phyloP scores from a whole-genome alignment of 805 yeast species.

The Cyberlindnera subsufficiens region DNA sequence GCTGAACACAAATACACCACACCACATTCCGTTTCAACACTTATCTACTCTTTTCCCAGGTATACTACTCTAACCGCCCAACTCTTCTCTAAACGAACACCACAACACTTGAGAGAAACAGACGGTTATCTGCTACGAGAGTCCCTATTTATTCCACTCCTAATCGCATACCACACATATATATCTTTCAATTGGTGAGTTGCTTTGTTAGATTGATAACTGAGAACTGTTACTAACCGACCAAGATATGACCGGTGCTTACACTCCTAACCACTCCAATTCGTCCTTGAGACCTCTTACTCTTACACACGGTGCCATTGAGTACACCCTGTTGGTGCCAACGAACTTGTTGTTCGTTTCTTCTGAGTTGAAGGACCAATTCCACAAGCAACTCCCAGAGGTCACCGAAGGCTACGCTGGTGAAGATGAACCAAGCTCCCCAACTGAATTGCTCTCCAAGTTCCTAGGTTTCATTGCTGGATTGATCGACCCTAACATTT shows the following conservation, averaged over 20 bases:
- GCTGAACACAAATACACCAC: slow-evolving; percentile 3
- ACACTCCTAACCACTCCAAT: slow-evolving; percentile 24
- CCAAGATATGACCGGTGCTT: slow-evolving; percentile 21
- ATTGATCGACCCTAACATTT: slow-evolving; percentile 36
- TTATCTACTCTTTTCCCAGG: neutral
- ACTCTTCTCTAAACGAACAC: no score
- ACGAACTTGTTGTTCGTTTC: slow-evolving; percentile 71
- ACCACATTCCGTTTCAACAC: neutral
- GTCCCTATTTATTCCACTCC: no score
- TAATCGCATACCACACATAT: no score
- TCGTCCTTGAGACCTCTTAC: slow-evolving; percentile 71
- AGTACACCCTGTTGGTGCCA: slow-evolving; percentile 84
- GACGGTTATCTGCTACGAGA: no score
- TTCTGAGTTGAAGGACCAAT: slow-evolving; percentile 85
- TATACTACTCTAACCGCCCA: neutral
- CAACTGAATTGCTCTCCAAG: slow-evolving; percentile 77
- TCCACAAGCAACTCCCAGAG: slow-evolving; percentile 65
- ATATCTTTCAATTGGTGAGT: no score
- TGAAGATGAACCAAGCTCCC: slow-evolving; percentile 83
- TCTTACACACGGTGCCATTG: slow-evolving; percentile 79
- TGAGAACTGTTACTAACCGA: neutral
- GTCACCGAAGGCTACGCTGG: slow-evolving; percentile 80
- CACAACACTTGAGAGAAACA: no score
- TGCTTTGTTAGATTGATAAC: no score
- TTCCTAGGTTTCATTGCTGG: slow-evolving; percentile 72